Conservation (phyloP, 441 rosid species). For the Euphorbia schlechtendalii region DNA sequence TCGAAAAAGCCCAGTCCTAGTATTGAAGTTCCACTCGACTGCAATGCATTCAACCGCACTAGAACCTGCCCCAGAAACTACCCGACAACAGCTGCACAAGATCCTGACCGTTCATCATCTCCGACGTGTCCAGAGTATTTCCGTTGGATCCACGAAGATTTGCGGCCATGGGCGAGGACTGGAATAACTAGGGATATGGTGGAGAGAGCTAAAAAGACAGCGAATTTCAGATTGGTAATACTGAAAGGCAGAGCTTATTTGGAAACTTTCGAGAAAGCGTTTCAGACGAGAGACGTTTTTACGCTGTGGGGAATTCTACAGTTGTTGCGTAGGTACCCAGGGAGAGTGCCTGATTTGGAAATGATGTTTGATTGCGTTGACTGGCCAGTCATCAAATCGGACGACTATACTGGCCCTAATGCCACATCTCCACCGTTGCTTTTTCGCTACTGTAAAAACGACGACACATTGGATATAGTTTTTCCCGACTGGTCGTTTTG, state of each 20-base stretch:
- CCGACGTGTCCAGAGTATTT: slow-evolving; percentile 53
- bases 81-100: slow-evolving; percentile 16
- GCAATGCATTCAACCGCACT: slow-evolving; percentile 26
- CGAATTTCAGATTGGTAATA: slow-evolving; percentile 43
- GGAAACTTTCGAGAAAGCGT: slow-evolving; percentile 32
- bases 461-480: slow-evolving; percentile 47
- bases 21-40: slow-evolving; percentile 35
- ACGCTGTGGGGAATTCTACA: slow-evolving; percentile 66
- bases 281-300: slow-evolving; percentile 55
- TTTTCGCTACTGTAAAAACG: slow-evolving; percentile 54
- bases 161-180: slow-evolving; percentile 50
- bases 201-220: slow-evolving; percentile 37
- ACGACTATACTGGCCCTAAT: slow-evolving; percentile 25
- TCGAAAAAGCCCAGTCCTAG: slow-evolving; percentile 13
- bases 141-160: slow-evolving; percentile 74
- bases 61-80: slow-evolving; percentile 35
- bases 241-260: slow-evolving; percentile 47
- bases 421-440: slow-evolving; percentile 42
- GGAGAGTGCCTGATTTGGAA: slow-evolving; percentile 55
- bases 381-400: slow-evolving; percentile 44
- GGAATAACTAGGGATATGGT: slow-evolving; percentile 53
- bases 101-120: slow-evolving; percentile 14
- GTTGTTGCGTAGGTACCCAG: slow-evolving; percentile 51
- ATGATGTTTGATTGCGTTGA: slow-evolving; percentile 63
- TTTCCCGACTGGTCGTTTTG: slow-evolving; percentile 78